A percentile compares a stretch with the other conserved stretches of the same genome.
Conservation (phyloP, 768 basidiomycete genomes). For the Cystobasidium ongulense region DNA sequence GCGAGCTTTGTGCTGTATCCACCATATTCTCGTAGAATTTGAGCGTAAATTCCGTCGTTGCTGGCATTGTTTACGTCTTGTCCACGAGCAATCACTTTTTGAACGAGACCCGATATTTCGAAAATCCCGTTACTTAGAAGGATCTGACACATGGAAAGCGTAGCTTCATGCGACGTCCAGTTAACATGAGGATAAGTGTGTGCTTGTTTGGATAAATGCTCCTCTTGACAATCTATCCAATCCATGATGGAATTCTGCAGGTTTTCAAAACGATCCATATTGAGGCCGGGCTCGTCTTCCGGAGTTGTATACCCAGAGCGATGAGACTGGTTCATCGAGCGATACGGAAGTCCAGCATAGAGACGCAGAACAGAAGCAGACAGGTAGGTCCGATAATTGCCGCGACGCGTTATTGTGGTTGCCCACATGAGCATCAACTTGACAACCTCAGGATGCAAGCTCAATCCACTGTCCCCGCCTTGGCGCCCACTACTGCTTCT, state of each 20-base stretch:
- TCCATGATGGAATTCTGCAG: not conserved
- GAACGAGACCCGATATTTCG: not conserved
- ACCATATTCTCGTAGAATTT: not conserved
- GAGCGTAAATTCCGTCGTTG: not conserved
- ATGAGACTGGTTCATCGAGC: not conserved
- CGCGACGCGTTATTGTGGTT: not conserved
- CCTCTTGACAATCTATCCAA: not conserved
- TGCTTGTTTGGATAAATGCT: not conserved
- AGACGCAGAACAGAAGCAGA: not conserved
- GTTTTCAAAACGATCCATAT: not conserved
- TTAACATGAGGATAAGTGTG: not conserved
- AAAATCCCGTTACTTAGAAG: not conserved
- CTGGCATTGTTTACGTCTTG: not conserved
- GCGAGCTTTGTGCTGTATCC: not conserved
- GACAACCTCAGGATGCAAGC: not conserved
- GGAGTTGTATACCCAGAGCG: not conserved
- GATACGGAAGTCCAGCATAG: not conserved
- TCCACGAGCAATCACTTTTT: not conserved
- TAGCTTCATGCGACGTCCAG: not conserved
- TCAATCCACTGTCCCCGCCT: not conserved
- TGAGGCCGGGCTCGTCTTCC: not conserved
- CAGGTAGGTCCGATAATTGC: not conserved
- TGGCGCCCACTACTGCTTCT: not conserved
- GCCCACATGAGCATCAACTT: conserved; percentile 1
- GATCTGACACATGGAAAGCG: not conserved